A percentile compares a stretch with the other conserved stretches of the same genome.
Evolutionary conservation across 225 moss, liverwort and hornwort genomes (phyloP).

Genomic region (Rhytidiadelphus loreus): DNA sequence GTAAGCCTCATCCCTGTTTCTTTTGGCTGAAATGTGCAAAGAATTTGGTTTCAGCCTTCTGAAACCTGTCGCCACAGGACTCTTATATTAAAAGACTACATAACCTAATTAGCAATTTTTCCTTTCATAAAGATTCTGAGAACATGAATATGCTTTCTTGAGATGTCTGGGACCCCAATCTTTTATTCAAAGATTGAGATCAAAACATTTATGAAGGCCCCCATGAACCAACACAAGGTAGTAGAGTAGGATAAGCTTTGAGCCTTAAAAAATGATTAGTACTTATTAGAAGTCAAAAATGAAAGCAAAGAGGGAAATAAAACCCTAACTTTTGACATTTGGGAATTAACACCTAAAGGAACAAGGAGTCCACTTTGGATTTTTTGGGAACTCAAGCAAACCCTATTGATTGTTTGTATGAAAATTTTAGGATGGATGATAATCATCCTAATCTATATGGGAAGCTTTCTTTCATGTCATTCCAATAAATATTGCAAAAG

Average conservation of each 20-base stretch:
- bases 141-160: background rate
- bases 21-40: background rate
- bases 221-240: background rate
- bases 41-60: background rate
- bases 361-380: too few relatives aligned
- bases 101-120: background rate
- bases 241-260: background rate
- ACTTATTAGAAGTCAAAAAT: background rate
- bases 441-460: rapidly evolving
- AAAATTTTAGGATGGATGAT: too few relatives aligned
- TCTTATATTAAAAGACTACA: background rate
- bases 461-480: background rate
- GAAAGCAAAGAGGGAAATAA: background rate
- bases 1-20: background rate
- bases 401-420: background rate
- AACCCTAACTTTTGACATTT: background rate
- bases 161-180: background rate
- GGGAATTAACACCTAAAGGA: background rate
- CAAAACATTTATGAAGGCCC: background rate
- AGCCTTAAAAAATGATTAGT: background rate
- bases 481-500: background rate
- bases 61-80: background rate
- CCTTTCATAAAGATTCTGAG: background rate
- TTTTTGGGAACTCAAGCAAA: background rate
- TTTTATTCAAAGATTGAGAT: background rate